Evolutionary conservation across 2,329 filamentous ascomycete genomes (phyloP), one percentile per base, ranked within the genome.

Genomic region (Stachybotrys chlorohalonatus): DNA sequence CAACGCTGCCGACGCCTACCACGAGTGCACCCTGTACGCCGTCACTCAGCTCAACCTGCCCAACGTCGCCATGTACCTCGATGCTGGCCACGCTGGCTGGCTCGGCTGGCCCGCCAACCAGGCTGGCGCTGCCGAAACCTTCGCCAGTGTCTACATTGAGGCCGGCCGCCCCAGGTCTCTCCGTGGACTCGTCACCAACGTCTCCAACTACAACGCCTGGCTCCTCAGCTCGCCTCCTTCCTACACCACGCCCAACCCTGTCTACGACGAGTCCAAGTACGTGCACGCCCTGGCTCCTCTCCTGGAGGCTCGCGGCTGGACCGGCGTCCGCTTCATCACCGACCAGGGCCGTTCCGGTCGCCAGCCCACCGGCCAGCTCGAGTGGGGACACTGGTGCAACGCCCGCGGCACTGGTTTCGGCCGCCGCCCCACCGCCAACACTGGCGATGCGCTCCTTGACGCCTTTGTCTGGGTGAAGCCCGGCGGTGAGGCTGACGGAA

Each of bases 401-500:
- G 75, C 82, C 57, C 77, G 73, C 36, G 80, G 78, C 36, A 81
- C 83, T 52, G 84, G 85, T 7, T 87, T 86, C 57, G 85, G 85
- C 56, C 68, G 70, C n/a, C 78, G 82, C n/a, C 83, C 84, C 1
- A 80, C 79, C 4, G 75, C 82, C n/a, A 73, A 81, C 64, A 87
- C 84, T 8, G 81, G 80, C 13, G 76, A 83, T 58, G 64, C 69
- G 1, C 71, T 84, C 16, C 73, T 79, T 39, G 85, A 88, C 66
- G 83, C 84, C 47, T 84, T 87, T 59, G 84, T 87, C 55, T 87
- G 85, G 85, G 73, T 87, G 61, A 88, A 87, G 77, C 85, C 85
- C 5, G 85, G 85, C 59, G 77, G 78, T 57, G 78, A 80, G 65
- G 87, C 73, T 49, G 75, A 78, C 58, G 75, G 75, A 58, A 77